These are phyloP conservation scores for Hemileccinum rubropunctum DNA, from an alignment of 768 basidiomycete species.

Conservation along the genomic window DNA sequence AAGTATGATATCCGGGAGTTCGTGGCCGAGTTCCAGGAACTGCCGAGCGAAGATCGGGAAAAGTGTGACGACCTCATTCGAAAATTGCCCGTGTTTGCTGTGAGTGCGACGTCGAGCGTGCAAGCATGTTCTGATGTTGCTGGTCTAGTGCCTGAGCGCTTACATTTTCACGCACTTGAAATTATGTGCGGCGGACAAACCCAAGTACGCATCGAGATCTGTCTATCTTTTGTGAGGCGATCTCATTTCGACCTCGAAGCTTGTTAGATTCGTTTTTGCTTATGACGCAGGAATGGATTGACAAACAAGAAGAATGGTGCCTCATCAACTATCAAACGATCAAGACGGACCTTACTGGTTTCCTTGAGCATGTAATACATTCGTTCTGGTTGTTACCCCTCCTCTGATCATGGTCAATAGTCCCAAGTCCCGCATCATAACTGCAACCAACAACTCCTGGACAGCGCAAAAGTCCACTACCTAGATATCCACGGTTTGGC, in stretches of 20 bases:
- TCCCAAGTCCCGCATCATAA: conserved; percentile 14
- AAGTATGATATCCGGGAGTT: conserved; percentile 22
- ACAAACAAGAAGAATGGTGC: conserved; percentile 23
- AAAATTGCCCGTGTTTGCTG: conserved; percentile 21
- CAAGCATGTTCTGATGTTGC: background rate
- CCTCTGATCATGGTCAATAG: conserved; percentile 10
- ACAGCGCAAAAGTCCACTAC: conserved; percentile 12
- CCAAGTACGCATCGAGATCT: conserved; percentile 5
- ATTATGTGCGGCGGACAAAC: conserved; percentile 18
- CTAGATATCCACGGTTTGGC: conserved; percentile 25
- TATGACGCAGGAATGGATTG: conserved; percentile 18
- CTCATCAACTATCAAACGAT: conserved; percentile 20
- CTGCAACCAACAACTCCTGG: conserved; percentile 18
- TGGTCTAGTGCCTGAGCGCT: conserved; percentile 19
- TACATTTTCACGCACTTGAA: conserved; percentile 27
- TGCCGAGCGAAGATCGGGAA: conserved; percentile 13
- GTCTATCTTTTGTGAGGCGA: background rate
- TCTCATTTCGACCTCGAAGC: conserved; percentile 9
- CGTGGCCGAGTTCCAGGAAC: conserved; percentile 11
- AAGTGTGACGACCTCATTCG: conserved; percentile 17
- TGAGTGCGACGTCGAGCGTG: conserved; percentile 1
- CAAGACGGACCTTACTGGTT: conserved; percentile 7
- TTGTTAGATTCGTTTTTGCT: conserved; percentile 14
- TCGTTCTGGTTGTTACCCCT: too few species aligned
- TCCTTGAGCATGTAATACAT: conserved; percentile 14